phyloP scores from a whole-genome alignment of 202 grass and related monocot species.

The Eragrostis tef region DNA sequence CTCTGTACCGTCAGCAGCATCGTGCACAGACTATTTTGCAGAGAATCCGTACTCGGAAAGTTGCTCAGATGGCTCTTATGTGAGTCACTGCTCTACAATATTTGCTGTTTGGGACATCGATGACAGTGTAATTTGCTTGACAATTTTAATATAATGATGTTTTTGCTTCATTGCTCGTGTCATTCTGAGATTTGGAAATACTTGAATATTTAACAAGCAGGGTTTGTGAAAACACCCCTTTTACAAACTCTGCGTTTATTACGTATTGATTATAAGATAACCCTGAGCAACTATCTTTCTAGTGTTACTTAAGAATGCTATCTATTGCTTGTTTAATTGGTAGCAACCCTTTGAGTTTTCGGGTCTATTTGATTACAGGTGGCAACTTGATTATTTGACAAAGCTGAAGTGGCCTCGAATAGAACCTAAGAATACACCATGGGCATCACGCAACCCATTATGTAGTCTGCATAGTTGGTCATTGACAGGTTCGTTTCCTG shows the following conservation, averaged over 20 bases:
- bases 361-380: conserved; percentile 76
- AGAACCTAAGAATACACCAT: conserved; percentile 74
- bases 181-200: conserved; percentile 37
- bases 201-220: conserved; percentile 44
- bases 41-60: conserved; percentile 84
- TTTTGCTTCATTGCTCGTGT: conserved; percentile 53
- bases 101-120: conserved; percentile 55
- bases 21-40: conserved; percentile 84
- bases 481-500: conserved; percentile 54
- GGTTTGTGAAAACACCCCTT: conserved; percentile 40
- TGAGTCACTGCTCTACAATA: conserved; percentile 76
- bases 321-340: conserved; percentile 48
- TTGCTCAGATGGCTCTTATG: conserved; percentile 90
- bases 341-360: conserved; percentile 53
- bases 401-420: conserved; percentile 91
- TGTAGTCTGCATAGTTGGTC: conserved; percentile 81
- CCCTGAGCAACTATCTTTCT: conserved; percentile 24
- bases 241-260: conserved; percentile 38
- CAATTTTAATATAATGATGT: conserved; percentile 49
- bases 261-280: conserved; percentile 44
- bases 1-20: conserved; percentile 78
- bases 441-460: conserved; percentile 67
- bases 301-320: conserved; percentile 34
- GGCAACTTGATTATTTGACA: conserved; percentile 82
- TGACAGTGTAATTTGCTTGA: conserved; percentile 55